Base-by-base conservation (phyloP, 306 rosid genomes). In the Sechiopsis laciniata region DNA sequence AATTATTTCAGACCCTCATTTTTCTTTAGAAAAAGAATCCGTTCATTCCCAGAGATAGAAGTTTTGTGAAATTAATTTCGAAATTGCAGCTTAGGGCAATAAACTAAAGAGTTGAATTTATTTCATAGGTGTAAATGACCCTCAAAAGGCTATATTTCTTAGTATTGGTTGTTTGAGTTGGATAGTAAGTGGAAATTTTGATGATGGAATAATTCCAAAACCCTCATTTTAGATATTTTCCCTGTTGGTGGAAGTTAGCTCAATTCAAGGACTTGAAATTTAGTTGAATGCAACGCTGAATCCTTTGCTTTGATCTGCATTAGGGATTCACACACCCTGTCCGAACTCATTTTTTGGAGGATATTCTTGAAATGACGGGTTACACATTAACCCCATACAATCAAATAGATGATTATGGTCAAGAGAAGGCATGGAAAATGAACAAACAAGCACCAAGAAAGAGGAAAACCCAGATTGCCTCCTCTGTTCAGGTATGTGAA, bases 371-470 rank as follows among this genome's bases (percentile, higher is more conserved):
- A 82, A 80, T 77, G 82, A 85, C 87, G 77, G 89, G 92, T 52
- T 94, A 87, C 85, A 83, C 51, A 77, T 85, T 94, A 79, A 94
- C 92, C 52, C 86, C 86, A 52, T 79, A 81, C 79, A 94, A 94
- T 87, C 98, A 94, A 86, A 85, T 86, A 75, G 98, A 89, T 79
- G 97, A 94, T 83, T 90, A 89, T 80, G 98, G 97, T 74, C 98
- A 89, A 84, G 97, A 90, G 60, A 90, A 82, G 89, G 55, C 74
- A 74, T 94, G 98, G 99, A 95, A 95, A 85, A 78, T 83, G 90
- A 84, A 84, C 85, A 95, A 89, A 77, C 97, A 87, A 75, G 88
- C 91, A 52, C 99, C 96, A 55, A 84, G 96, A 88, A 95, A 91
- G 85, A 89, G 97, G 86, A 95, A 95, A 82, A 91, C 97, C 83